Evolutionary conservation across 768 basidiomycete genomes (phyloP).

Genomic region (Inosperma sp.): DNA sequence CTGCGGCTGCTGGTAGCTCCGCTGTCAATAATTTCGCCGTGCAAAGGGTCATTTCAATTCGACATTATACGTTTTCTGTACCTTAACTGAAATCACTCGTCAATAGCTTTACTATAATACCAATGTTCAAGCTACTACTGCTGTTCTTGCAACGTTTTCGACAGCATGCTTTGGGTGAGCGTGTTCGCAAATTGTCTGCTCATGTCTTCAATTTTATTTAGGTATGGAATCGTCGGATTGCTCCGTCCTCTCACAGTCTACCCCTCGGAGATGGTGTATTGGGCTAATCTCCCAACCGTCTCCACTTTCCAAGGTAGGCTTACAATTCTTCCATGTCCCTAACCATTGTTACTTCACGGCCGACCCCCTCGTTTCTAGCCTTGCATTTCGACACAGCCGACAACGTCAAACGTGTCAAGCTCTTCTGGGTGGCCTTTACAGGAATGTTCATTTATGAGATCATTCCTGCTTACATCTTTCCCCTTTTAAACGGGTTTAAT

Average conservation of each 20-base stretch:
- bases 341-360: not conserved
- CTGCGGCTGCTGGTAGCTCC: slow-evolving; percentile 48
- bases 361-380: slow-evolving; percentile 27
- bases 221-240: slow-evolving; percentile 57
- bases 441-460: slow-evolving; percentile 52
- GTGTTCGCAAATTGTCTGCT: not conserved
- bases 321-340: not conserved
- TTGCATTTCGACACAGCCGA: slow-evolving; percentile 44
- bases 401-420: slow-evolving; percentile 45
- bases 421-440: slow-evolving; percentile 49
- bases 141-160: slow-evolving; percentile 58
- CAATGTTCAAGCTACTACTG: slow-evolving; percentile 49
- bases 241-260: slow-evolving; percentile 56
- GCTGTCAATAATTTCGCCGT: slow-evolving; percentile 60
- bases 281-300: slow-evolving; percentile 55
- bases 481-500: slow-evolving; percentile 56
- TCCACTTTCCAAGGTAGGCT: slow-evolving; percentile 51
- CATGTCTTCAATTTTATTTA: slow-evolving; percentile 14
- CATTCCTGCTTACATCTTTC: slow-evolving; percentile 57
- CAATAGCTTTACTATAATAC: slow-evolving; percentile 55
- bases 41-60: slow-evolving; percentile 39
- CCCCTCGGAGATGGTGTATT: slow-evolving; percentile 62
- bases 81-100: not conserved
- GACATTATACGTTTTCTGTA: not conserved
- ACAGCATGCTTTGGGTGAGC: slow-evolving; percentile 58